phyloP scores from a whole-genome alignment of 2,329 filamentous ascomycete genomes.

The Dichotomopilus funicola region DNA sequence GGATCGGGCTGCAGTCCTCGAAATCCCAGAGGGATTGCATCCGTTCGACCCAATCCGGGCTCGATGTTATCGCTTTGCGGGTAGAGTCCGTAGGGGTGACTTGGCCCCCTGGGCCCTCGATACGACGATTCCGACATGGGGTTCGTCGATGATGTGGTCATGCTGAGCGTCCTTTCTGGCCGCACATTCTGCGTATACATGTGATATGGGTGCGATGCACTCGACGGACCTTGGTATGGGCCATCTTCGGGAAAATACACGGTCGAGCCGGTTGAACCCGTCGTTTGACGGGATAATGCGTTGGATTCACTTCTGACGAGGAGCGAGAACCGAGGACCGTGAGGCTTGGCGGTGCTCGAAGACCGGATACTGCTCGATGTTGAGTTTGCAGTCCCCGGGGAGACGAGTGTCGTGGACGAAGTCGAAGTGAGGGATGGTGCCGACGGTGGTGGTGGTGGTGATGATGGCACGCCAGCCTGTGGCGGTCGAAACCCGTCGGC shows the following conservation, averaged over 20 bases:
- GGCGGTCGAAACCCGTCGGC: slow-evolving; percentile 46
- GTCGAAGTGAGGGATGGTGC: slow-evolving; percentile 22
- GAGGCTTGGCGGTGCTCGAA: slow-evolving; percentile 52
- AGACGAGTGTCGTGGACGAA: slow-evolving; percentile 19
- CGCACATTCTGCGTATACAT: slow-evolving; percentile 78
- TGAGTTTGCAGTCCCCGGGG: slow-evolving; percentile 18
- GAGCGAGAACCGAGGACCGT: slow-evolving; percentile 42
- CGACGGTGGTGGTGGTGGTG: slow-evolving; percentile 12
- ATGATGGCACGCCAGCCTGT: slow-evolving; percentile 12
- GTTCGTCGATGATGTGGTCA: slow-evolving; percentile 44
- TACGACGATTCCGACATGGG: slow-evolving; percentile 41
- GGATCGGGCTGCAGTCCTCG: slow-evolving; percentile 52
- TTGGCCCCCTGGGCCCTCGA: slow-evolving; percentile 57
- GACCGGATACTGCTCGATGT: slow-evolving; percentile 33
- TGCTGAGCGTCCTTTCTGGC: slow-evolving; percentile 64
- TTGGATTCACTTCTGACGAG: slow-evolving; percentile 34
- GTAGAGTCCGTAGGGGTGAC: slow-evolving; percentile 84
- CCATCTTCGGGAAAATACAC: slow-evolving; percentile 44
- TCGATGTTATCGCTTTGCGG: slow-evolving; percentile 67
- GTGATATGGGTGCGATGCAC: slow-evolving; percentile 76
- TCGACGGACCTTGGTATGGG: slow-evolving; percentile 62
- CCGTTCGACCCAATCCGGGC: slow-evolving; percentile 34
- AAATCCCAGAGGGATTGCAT: slow-evolving; percentile 65
- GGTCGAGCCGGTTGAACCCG: slow-evolving; percentile 31
- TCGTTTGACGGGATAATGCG: slow-evolving; percentile 26